These are phyloP conservation scores for Erigeron canadensis DNA, from an alignment of 129 eudicot genomes.

Conservation along the genomic window DNA sequence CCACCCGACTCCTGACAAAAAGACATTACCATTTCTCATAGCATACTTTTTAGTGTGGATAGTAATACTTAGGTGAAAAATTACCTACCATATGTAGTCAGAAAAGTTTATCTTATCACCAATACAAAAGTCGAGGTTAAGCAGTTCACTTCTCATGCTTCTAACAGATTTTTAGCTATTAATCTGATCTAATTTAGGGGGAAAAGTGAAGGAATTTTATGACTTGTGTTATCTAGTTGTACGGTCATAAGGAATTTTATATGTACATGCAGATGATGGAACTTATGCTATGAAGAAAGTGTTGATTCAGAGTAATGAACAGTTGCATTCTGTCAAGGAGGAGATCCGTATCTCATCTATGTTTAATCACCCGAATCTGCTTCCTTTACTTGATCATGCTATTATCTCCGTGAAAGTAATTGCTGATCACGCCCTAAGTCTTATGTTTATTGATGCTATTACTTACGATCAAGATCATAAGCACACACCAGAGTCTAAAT, in stretches of 20 bases:
- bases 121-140: no score
- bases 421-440: slow-evolving; percentile 17
- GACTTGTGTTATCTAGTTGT: background rate
- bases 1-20: no score
- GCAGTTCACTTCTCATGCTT: no score
- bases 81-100: no score
- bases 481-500: background rate
- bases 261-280: slow-evolving; percentile 75
- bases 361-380: slow-evolving; percentile 86
- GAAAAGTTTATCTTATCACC: no score
- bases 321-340: slow-evolving; percentile 88
- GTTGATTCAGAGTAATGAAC: slow-evolving; percentile 79
- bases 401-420: slow-evolving; percentile 82
- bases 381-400: slow-evolving; percentile 97
- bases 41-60: no score
- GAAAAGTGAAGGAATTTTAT: background rate
- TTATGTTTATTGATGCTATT: background rate
- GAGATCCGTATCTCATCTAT: slow-evolving; percentile 93
- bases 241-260: background rate
- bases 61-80: no score
- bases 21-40: no score
- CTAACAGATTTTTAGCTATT: no score
- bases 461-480: background rate
- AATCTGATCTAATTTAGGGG: background rate
- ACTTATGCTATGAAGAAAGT: slow-evolving; percentile 99